Evolutionary conservation across 2,329 filamentous ascomycete genomes (phyloP), one percentile per base, ranked within the genome.

Genomic region (Drechslera avenae): DNA sequence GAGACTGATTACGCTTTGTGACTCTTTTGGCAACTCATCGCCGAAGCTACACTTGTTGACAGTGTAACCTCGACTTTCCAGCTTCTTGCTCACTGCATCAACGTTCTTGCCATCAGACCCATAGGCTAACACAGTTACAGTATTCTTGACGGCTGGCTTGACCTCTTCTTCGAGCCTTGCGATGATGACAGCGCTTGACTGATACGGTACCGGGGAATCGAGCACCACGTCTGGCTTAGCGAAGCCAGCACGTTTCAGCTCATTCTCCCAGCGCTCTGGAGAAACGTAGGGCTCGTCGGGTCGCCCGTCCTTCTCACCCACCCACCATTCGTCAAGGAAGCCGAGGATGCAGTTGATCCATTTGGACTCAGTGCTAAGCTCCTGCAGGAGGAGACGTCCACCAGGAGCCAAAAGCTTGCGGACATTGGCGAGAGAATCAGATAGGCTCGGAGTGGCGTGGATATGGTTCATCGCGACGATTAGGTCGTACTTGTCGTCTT

Each of bases 311-410:
- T 71, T 61, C 0, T 23, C 52, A 12, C 64, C 63, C 6, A 49
- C 21, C 73, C 73, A 76, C 75, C 74, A 77, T 2, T 64, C 71
- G 4, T 67, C 61, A 4, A 76, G 51, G 0, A 55, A 56, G 16
- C 68, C 70, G 14, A 76, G 60, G 14, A 73, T 49, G 34, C 16
- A 50, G 3, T 48, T 47, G 4, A 32, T 31, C 45, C 41, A 45
- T 12, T 35, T 62, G 2, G 54, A 23, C 5, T 14, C 52, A 10
- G 63, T 42, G 4, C 63, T 69, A 2, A 76, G 54, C 49, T 81
- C 79, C 6, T 74, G 52, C 0, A 80, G 32, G 3, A 81, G 28
- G 0, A 83, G 59, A 18, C 75, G 69, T 0, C 79, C 80, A 3
- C 72, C 74, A 0, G 78, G 75, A 12, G 30, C 13, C 1, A 66